Evolutionary conservation across 345 rosid genomes (phyloP).

Genomic region (Citrus sinensis): DVS_A1.0 CM039163.1:46719501-46720000

Average conservation of each 20-base stretch:
- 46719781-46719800: background rate
- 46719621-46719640: background rate
- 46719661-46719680: too few relatives aligned
- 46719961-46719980: background rate
- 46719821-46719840: too few relatives aligned
- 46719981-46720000: background rate
- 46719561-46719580: conserved; percentile 8
- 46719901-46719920: background rate
- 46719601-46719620: too few relatives aligned
- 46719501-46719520: background rate
- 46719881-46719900: background rate
- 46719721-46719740: too few relatives aligned
- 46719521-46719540: background rate
- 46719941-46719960: background rate
- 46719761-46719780: background rate
- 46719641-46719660: too few relatives aligned
- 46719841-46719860: too few relatives aligned
- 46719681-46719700: too few relatives aligned
- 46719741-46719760: background rate
- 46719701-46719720: too few relatives aligned
- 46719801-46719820: background rate
- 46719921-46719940: background rate
- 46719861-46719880: background rate
- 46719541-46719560: background rate
- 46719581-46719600: background rate